Evolutionary conservation across 2,329 filamentous ascomycete species (phyloP).

Genomic region (Fusarium sp.): DNA sequence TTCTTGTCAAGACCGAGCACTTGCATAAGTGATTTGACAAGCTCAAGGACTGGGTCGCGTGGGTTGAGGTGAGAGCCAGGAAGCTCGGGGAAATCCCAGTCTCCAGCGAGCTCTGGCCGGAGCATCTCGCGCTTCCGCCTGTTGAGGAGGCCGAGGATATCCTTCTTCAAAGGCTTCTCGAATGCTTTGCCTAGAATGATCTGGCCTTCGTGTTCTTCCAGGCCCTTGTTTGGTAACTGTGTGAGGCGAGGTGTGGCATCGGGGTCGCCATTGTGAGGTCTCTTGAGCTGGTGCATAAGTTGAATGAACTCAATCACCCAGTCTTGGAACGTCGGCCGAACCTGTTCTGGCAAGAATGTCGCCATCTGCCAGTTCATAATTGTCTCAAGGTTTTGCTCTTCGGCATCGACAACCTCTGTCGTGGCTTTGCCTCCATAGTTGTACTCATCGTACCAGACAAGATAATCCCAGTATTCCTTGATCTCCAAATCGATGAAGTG

Average conservation of each 20-base stretch:
- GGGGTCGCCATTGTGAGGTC: conserved; percentile 64
- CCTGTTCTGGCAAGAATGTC: conserved; percentile 81
- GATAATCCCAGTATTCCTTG: conserved; percentile 99
- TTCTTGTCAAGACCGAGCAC: conserved; percentile 91
- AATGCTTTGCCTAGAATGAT: conserved; percentile 83
- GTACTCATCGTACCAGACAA: conserved; percentile 99
- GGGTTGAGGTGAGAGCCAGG: conserved; percentile 71
- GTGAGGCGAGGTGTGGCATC: conserved; percentile 66
- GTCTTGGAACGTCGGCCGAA: conserved; percentile 88
- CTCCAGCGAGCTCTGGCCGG: conserved; percentile 85
- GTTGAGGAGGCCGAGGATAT: conserved; percentile 82
- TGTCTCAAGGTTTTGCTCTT: conserved; percentile 82
- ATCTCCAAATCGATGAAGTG: conserved; percentile 97
- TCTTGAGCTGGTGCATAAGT: conserved; percentile 89
- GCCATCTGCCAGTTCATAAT: conserved; percentile 99
- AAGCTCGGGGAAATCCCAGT: conserved; percentile 86
- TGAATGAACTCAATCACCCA: conserved; percentile 97
- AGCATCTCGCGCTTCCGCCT: conserved; percentile 89
- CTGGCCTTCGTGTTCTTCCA: conserved; percentile 69
- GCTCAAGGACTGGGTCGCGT: conserved; percentile 81
- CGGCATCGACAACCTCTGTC: conserved; percentile 77
- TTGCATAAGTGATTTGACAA: conserved; percentile 94
- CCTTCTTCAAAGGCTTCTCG: conserved; percentile 89
- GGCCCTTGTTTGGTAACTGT: conserved; percentile 67
- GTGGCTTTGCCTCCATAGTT: conserved; percentile 98